Evolutionary conservation across 257 asterid species (phyloP).

Genomic region (Rubia yunnanensis): DNA sequence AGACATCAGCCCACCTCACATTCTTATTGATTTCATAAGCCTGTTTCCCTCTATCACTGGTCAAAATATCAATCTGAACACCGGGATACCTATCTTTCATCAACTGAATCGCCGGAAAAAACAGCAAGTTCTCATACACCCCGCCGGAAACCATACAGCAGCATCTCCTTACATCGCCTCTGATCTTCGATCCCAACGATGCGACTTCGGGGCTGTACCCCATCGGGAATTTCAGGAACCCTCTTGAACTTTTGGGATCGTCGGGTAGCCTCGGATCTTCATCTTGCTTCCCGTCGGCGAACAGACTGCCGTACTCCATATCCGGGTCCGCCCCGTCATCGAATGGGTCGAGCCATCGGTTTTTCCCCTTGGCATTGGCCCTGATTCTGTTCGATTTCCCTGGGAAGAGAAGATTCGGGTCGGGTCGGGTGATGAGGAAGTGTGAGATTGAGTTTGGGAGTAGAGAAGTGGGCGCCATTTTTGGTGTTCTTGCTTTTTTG

Average conservation of each 20-base stretch:
- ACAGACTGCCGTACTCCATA: slow-evolving; percentile 56
- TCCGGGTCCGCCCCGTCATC: slow-evolving; percentile 75
- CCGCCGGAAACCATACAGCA: slow-evolving; percentile 79
- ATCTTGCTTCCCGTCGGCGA: slow-evolving; percentile 68
- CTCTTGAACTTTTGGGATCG: slow-evolving; percentile 63
- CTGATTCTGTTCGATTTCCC: slow-evolving; percentile 22
- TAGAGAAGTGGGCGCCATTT: slow-evolving; percentile 45
- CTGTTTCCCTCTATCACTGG: slow-evolving; percentile 73
- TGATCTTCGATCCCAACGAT: slow-evolving; percentile 53
- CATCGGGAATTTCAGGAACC: slow-evolving; percentile 70
- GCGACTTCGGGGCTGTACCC: slow-evolving; percentile 73
- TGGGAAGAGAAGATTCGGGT: slow-evolving; percentile 4
- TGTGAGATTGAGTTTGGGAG: slow-evolving; percentile 38
- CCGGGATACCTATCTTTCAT: slow-evolving; percentile 85
- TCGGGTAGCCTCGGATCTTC: slow-evolving; percentile 83
- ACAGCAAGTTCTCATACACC: slow-evolving; percentile 68
- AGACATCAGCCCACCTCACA: slow-evolving; percentile 68
- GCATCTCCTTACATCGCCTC: slow-evolving; percentile 85
- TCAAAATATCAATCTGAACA: slow-evolving; percentile 54
- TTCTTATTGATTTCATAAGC: slow-evolving; percentile 67
- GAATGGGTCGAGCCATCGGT: slow-evolving; percentile 79
- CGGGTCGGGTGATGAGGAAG: slow-evolving; percentile 24
- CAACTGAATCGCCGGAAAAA: slow-evolving; percentile 76
- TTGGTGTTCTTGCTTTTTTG: background rate
- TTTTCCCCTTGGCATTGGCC: slow-evolving; percentile 46